phyloP scores from a whole-genome alignment of 768 basidiomycete species.

The Leccinum broughii region DNA sequence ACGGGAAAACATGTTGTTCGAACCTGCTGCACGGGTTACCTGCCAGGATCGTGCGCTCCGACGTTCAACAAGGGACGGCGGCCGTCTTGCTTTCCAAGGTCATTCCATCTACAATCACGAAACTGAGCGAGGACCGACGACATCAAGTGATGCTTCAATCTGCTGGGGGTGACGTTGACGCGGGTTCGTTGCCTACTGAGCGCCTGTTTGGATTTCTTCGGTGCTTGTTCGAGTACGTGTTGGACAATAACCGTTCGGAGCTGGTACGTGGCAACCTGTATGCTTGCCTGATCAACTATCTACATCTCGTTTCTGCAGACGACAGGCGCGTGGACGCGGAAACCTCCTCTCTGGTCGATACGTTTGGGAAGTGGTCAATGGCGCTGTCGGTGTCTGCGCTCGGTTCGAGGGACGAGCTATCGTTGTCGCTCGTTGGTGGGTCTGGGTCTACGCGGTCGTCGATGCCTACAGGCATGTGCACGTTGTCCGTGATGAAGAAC shows the following conservation, averaged over 20 bases:
- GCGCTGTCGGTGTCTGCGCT: too few species aligned
- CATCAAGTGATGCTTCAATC: conserved; percentile 70
- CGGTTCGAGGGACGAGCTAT: too few species aligned
- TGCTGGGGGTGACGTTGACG: conserved; percentile 58
- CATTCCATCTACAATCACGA: conserved; percentile 79
- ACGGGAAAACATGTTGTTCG: conserved; percentile 85
- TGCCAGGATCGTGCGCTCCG: conserved; percentile 56
- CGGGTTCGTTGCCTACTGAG: conserved; percentile 78
- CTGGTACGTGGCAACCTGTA: conserved; percentile 94
- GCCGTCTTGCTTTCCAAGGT: conserved; percentile 78
- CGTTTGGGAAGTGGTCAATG: too few species aligned
- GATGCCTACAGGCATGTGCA: too few species aligned
- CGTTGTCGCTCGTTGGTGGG: too few species aligned
- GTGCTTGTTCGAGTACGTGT: conserved; percentile 69
- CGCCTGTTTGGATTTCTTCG: conserved; percentile 74
- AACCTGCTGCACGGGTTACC: conserved; percentile 82
- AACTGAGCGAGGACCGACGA: conserved; percentile 80
- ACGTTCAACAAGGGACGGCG: conserved; percentile 69
- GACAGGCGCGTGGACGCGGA: neutral
- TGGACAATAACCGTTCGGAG: conserved; percentile 77
- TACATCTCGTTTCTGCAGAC: too few species aligned
- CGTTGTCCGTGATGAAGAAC: too few species aligned
- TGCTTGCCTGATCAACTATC: conserved; percentile 79
- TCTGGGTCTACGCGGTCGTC: too few species aligned
- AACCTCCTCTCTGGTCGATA: too few species aligned